phyloP scores from a whole-genome alignment of 768 basidiomycete species.

The Daedalea quercina region DNA sequence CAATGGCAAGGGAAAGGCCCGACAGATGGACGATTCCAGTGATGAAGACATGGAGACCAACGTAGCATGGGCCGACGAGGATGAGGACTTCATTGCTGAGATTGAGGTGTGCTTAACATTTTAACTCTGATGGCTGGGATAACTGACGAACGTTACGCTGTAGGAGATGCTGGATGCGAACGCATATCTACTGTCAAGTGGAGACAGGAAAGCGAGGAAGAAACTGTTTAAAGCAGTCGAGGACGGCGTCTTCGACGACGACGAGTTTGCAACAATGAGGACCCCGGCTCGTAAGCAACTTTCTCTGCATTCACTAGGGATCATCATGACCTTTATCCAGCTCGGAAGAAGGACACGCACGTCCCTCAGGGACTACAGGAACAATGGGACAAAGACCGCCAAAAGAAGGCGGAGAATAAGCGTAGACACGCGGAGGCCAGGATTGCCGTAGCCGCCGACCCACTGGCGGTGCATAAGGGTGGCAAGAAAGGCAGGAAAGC shows the following conservation, averaged over 20 bases:
- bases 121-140: not conserved
- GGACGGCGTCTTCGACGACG: slow-evolving; percentile 40
- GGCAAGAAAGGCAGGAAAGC: slow-evolving; percentile 66
- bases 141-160: not conserved
- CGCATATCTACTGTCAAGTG: slow-evolving; percentile 37
- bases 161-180: slow-evolving; percentile 62
- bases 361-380: slow-evolving; percentile 52
- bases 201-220: slow-evolving; percentile 44
- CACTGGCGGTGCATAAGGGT: slow-evolving; percentile 51
- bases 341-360: slow-evolving; percentile 44
- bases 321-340: slow-evolving; percentile 15
- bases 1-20: slow-evolving; percentile 21
- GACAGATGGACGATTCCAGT: slow-evolving; percentile 14
- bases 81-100: slow-evolving; percentile 48
- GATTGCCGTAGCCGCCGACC: slow-evolving; percentile 54
- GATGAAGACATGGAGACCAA: slow-evolving; percentile 20
- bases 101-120: slow-evolving; percentile 40
- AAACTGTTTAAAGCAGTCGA: slow-evolving; percentile 52
- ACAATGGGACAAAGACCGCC: slow-evolving; percentile 78
- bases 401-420: slow-evolving; percentile 76
- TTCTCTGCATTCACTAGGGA: not conserved
- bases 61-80: slow-evolving; percentile 40
- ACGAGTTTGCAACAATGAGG: slow-evolving; percentile 25
- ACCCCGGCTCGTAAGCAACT: slow-evolving; percentile 43
- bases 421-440: slow-evolving; percentile 50